Evolutionary conservation across 495 filamentous ascomycete species (phyloP).

Genomic region (Penicillium ucsense): DNA sequence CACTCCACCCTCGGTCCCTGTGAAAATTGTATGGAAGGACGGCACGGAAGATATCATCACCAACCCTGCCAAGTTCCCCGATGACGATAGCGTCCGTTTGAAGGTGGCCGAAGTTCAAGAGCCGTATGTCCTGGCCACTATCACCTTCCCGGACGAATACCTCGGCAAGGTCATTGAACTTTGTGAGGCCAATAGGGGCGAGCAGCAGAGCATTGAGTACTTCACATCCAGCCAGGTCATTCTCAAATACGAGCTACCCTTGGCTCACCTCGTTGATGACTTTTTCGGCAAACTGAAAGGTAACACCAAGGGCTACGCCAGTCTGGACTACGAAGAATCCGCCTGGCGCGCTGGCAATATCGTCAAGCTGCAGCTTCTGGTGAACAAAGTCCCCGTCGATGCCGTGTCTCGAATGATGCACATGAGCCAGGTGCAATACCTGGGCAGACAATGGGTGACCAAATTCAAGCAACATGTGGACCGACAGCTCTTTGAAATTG

Average conservation of each 20-base stretch:
- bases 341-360: slow-evolving; percentile 73
- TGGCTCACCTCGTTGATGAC: slow-evolving; percentile 86
- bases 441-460: slow-evolving; percentile 79
- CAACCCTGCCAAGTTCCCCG: slow-evolving; percentile 81
- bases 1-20: slow-evolving; percentile 89
- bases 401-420: slow-evolving; percentile 90
- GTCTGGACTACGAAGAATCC: slow-evolving; percentile 90
- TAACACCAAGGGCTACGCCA: slow-evolving; percentile 72
- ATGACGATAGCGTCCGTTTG: slow-evolving; percentile 49
- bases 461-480: slow-evolving; percentile 98
- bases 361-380: slow-evolving; percentile 82
- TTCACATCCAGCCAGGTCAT: slow-evolving; percentile 95
- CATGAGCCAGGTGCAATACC: slow-evolving; percentile 58
- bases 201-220: slow-evolving; percentile 76
- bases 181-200: slow-evolving; percentile 80
- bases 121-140: slow-evolving; percentile 75
- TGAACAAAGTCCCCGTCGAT: slow-evolving; percentile 89
- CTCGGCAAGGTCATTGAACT: slow-evolving; percentile 90
- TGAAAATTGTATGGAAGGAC: slow-evolving; percentile 68
- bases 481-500: slow-evolving; percentile 88
- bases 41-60: slow-evolving; percentile 65
- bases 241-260: slow-evolving; percentile 80
- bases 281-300: slow-evolving; percentile 97
- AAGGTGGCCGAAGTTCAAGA: slow-evolving; percentile 64
- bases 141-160: slow-evolving; percentile 90